phyloP scores from a whole-genome alignment of 768 basidiomycete genomes.

The Xerocomellus chrysenteron region DNA sequence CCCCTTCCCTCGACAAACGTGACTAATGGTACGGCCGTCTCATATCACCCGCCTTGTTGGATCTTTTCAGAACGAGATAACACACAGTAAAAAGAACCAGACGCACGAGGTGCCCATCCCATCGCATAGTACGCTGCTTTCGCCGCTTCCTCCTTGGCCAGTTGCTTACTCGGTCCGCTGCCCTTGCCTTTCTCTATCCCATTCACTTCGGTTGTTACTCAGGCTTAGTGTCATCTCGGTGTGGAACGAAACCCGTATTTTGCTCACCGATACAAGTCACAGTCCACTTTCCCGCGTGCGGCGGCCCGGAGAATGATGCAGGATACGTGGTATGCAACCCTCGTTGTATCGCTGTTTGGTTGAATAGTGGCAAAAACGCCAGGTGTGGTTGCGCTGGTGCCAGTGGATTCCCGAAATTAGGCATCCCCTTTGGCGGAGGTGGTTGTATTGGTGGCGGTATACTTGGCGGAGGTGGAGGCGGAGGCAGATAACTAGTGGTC shows the following conservation, averaged over 20 bases:
- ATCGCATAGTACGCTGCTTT: constrained; percentile 67
- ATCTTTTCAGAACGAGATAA: neutral
- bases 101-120: constrained; percentile 63
- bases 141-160: constrained; percentile 78
- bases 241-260: neutral
- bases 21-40: neutral
- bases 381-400: constrained; percentile 62
- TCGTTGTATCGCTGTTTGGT: constrained; percentile 68
- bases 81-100: neutral
- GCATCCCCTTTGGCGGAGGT: constrained; percentile 34
- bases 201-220: constrained; percentile 48
- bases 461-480: constrained; percentile 27
- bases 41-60: constrained; percentile 20
- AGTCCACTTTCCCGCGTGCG: constrained; percentile 67
- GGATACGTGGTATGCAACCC: constrained; percentile 61
- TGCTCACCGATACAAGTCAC: constrained; percentile 67
- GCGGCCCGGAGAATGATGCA: constrained; percentile 59
- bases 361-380: constrained; percentile 71
- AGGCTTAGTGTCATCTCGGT: neutral
- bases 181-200: constrained; percentile 68
- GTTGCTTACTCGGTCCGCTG: constrained; percentile 65
- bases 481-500: constrained; percentile 8
- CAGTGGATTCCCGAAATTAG: constrained; percentile 50
- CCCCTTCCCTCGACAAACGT: neutral
- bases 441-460: constrained; percentile 35